phyloP scores from a whole-genome alignment of 768 basidiomycete genomes.

The Suillus subalutaceus region DNA sequence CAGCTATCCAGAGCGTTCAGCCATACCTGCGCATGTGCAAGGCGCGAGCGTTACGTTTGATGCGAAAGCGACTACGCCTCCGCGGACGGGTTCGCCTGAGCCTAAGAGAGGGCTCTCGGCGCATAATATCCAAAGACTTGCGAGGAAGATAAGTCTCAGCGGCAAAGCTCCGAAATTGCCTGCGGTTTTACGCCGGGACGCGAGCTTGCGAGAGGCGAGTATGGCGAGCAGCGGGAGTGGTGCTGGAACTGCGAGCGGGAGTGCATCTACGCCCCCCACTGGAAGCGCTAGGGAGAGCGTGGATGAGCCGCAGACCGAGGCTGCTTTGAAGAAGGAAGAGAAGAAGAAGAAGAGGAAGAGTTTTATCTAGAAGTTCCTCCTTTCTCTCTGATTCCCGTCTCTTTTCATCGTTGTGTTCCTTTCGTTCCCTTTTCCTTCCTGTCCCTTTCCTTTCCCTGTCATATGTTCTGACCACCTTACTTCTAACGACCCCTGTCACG shows the following conservation, averaged over 20 bases:
- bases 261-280: slow-evolving; percentile 26
- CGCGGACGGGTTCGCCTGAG: slow-evolving; percentile 75
- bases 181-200: slow-evolving; percentile 32
- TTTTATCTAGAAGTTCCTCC: slow-evolving; percentile 41
- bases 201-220: slow-evolving; percentile 32
- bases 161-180: slow-evolving; percentile 20
- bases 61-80: slow-evolving; percentile 54
- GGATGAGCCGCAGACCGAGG: slow-evolving; percentile 40
- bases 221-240: background rate
- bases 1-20: slow-evolving; percentile 23
- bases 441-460: background rate
- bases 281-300: slow-evolving; percentile 24
- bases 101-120: slow-evolving; percentile 75
- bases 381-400: background rate
- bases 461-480: background rate
- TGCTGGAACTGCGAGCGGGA: background rate
- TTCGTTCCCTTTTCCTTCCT: slow-evolving; percentile 7
- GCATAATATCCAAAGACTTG: slow-evolving; percentile 84
- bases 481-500: background rate
- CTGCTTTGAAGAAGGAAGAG: slow-evolving; percentile 46
- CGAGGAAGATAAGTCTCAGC: slow-evolving; percentile 68
- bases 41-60: slow-evolving; percentile 69
- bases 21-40: slow-evolving; percentile 20
- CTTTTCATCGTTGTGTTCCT: slow-evolving; percentile 12
- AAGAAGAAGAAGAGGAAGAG: slow-evolving; percentile 67